Evolutionary conservation across 2,329 filamentous ascomycete species (phyloP).

Genomic region (Colletotrichum chrysophilum): DNA sequence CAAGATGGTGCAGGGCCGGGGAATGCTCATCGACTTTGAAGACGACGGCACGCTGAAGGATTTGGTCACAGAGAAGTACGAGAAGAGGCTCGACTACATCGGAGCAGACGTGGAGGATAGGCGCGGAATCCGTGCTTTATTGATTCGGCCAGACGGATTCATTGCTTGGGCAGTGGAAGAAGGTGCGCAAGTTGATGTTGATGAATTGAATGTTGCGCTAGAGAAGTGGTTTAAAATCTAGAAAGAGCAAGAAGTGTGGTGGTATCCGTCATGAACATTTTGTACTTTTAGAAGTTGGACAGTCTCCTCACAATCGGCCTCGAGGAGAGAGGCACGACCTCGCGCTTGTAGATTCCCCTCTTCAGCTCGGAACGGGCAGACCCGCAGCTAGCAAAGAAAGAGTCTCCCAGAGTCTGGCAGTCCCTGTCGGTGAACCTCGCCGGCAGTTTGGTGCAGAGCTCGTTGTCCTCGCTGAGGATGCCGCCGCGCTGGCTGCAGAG

Average conservation of each 20-base stretch:
- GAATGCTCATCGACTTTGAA: slow-evolving; percentile 32
- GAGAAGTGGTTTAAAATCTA: background rate
- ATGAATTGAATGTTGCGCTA: slow-evolving; percentile 6
- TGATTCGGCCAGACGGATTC: slow-evolving; percentile 36
- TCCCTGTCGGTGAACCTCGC: slow-evolving; percentile 11
- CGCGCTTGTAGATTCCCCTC: slow-evolving; percentile 16
- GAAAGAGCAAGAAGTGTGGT: background rate
- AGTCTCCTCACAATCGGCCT: background rate
- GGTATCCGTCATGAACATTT: background rate
- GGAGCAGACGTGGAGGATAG: slow-evolving; percentile 23
- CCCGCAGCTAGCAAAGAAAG: slow-evolving; percentile 15
- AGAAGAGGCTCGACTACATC: slow-evolving; percentile 26
- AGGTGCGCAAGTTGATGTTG: slow-evolving; percentile 18
- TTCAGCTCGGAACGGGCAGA: slow-evolving; percentile 8
- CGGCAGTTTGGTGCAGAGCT: slow-evolving; percentile 8
- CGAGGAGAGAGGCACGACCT: slow-evolving; percentile 5
- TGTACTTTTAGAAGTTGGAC: background rate
- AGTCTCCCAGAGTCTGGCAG: slow-evolving; percentile 6
- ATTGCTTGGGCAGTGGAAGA: slow-evolving; percentile 34
- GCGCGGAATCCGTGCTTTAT: slow-evolving; percentile 28
- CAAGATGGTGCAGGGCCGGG: slow-evolving; percentile 31
- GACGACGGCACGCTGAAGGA: slow-evolving; percentile 16
- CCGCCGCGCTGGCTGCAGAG: slow-evolving; percentile 9
- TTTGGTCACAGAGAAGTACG: slow-evolving; percentile 4
- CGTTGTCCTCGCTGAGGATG: background rate